Evolutionary conservation across 129 eudicot genomes (phyloP), one percentile per base, ranked within the genome.

Genomic region (Lactuca saligna): DNA sequence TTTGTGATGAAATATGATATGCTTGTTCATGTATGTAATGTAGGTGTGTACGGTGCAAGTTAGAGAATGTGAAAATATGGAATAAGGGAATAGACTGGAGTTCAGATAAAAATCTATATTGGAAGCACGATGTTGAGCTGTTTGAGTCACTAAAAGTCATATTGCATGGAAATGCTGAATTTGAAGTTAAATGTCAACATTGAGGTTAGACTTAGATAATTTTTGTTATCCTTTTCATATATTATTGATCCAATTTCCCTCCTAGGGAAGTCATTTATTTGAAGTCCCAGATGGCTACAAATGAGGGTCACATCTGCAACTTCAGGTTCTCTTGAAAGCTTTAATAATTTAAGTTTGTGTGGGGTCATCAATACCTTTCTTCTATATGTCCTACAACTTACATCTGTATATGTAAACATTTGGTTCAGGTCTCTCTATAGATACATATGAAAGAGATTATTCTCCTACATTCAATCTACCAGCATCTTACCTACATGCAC

Each of bases 91-190:
- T 93, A 75, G 77, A 93, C 78, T 93, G 99, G 99, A 86, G 78
- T 59, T 89, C 92, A 11, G 78, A 84, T 66, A 66, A 80, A 13
- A 93, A 89, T 75, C 57, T 83, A 42, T 93, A 87, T 78, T 93
- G 99, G 99, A 93, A 87, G 82, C 95, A 93, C 74, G 95, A 89
- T 54, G 92, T 93, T 73, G 75, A 81, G 76, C 89, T 93, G 56
- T 53, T 70, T 70, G 95, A 93, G 83, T 76, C 87, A 51, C 61
- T 89, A 65, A 85, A 89, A 80, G 84, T 93, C 70, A 71, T 82
- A 62, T 84, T 93, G 68, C 97, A 87, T 89, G 99, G 97, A 81
- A 93, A 93, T 85, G 95, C 97, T 54, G 99, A 93, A 82, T 93
- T 93, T 83, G 99, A 93, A 75, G 99, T 95, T 13, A 79, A 90